Evolutionary conservation across 169 alveolate genomes (phyloP).

Genomic region (Cardiosporidium cionae): DNA sequence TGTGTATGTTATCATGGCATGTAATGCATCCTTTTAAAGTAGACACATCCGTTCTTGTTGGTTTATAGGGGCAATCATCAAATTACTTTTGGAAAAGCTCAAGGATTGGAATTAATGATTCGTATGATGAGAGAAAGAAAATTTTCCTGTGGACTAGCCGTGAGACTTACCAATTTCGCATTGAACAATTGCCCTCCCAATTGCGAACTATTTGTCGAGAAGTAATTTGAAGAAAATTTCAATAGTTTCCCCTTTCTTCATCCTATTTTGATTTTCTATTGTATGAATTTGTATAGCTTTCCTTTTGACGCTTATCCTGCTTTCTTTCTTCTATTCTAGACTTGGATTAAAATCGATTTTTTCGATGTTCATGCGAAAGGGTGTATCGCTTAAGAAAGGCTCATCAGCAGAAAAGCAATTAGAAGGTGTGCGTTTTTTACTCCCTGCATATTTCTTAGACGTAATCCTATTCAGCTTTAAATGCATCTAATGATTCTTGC

Average conservation of each 20-base stretch:
- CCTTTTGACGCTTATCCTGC: not conserved
- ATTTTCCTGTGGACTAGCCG: conserved; percentile 37
- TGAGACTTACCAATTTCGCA: conserved; percentile 48
- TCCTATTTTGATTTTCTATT: not conserved
- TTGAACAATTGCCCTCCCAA: conserved; percentile 43
- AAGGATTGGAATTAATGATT: conserved; percentile 44
- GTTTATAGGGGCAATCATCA: conserved; percentile 33
- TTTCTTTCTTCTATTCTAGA: conserved; percentile 4
- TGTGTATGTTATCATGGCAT: not conserved
- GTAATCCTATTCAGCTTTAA: no score
- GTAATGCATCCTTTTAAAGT: not conserved
- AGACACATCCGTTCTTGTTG: not conserved
- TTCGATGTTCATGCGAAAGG: conserved; percentile 51
- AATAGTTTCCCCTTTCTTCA: not conserved
- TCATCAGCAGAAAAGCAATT: conserved; percentile 40
- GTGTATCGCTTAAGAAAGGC: conserved; percentile 25
- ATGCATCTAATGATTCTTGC: not conserved
- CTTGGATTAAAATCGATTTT: conserved; percentile 42
- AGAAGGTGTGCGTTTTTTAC: conserved; percentile 25
- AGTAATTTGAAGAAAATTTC: conserved; percentile 15
- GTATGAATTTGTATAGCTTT: no score
- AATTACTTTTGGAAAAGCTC: conserved; percentile 51
- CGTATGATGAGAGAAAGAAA: conserved; percentile 46
- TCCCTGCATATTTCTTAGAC: no score
- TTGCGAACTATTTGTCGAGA: conserved; percentile 42